Evolutionary conservation across 2,329 filamentous ascomycete species (phyloP), one percentile per base, ranked within the genome.

Genomic region (Pezicula radicicola): DNA sequence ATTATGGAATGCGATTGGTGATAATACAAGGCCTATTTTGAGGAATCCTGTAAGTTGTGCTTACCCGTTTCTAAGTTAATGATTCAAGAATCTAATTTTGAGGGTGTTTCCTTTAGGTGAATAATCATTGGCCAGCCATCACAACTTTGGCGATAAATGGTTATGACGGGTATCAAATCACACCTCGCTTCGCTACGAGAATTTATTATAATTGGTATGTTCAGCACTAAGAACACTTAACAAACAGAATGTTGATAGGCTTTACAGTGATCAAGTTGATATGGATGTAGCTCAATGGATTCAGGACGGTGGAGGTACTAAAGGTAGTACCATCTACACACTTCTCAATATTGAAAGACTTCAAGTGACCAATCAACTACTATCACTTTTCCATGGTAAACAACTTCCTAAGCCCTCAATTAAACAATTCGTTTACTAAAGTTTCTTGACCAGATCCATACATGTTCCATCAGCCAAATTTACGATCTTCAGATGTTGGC

Each of bases 381-480:
- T 45, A 8, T 45, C 42, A 9, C 42, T 45, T 28, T 45, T 28
- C 27, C 42, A 45, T 7, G 42, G 42, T 45, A 28, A 15, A 9
- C 16, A 69, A 75, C 58, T 72, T 85, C 3, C 69, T 85, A 16
- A 33, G 4, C 6, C 25, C 3, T 6, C 25, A 25, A 25, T 25
- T 7, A 25, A 25, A 25, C 4, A 33, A 13, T 50, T n/a, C 9
- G 30, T 46, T 30, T 72, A 84, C 72, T 81, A 84, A 64, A 53
- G 43, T 8, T 30, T 28, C 12, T 45, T 45, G n/a, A 7, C 7
- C n/a, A 45, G 61, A 64, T 46, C 52, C 61, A n/a, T 59, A 45
- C 43, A 64, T 64, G 62, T 75, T 85, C 72, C 82, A 85, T 64
- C 81, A 85, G 66, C 79, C 80, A 50, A 85, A 85, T 61, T 62